Evolutionary conservation across 441 rosid species (phyloP).

Genomic region (Pelargonium fulgidum): DNA sequence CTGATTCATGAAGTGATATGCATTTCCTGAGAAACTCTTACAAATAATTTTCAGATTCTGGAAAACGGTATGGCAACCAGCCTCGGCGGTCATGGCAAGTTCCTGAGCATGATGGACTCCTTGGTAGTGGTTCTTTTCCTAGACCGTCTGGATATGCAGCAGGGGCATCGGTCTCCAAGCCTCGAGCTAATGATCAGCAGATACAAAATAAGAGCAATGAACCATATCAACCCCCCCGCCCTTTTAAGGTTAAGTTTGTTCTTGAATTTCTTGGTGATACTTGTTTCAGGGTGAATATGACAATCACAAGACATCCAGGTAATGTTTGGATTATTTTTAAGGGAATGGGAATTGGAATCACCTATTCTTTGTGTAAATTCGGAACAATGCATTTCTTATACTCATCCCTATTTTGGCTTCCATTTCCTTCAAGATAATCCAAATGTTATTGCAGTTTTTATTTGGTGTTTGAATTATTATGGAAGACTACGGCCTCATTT

Average conservation of each 20-base stretch:
- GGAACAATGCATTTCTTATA: background rate
- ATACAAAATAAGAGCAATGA: slow-evolving; percentile 61
- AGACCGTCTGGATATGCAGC: slow-evolving; percentile 64
- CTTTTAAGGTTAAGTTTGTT: slow-evolving; percentile 61
- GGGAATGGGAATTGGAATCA: background rate
- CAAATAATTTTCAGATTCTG: slow-evolving; percentile 43
- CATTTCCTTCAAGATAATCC: background rate
- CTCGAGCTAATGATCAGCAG: slow-evolving; percentile 56
- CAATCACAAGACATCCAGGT: slow-evolving; percentile 6
- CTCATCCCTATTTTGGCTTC: background rate
- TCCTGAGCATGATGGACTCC: slow-evolving; percentile 95
- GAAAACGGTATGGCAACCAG: slow-evolving; percentile 60
- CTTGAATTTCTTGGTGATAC: slow-evolving; percentile 10
- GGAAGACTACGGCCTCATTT: too few species aligned
- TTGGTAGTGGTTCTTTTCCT: slow-evolving; percentile 93
- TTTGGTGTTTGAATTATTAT: background rate
- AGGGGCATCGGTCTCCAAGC: slow-evolving; percentile 56
- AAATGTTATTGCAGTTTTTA: background rate
- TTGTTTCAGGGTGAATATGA: slow-evolving; percentile 1
- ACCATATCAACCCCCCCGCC: slow-evolving; percentile 95
- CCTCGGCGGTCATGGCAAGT: slow-evolving; percentile 76
- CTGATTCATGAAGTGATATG: background rate
- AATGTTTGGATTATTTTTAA: slow-evolving; percentile 14
- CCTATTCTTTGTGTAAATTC: background rate
- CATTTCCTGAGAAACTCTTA: background rate